phyloP scores from a whole-genome alignment of 202 grass and related monocot species.

The Panicum hallii region DNA sequence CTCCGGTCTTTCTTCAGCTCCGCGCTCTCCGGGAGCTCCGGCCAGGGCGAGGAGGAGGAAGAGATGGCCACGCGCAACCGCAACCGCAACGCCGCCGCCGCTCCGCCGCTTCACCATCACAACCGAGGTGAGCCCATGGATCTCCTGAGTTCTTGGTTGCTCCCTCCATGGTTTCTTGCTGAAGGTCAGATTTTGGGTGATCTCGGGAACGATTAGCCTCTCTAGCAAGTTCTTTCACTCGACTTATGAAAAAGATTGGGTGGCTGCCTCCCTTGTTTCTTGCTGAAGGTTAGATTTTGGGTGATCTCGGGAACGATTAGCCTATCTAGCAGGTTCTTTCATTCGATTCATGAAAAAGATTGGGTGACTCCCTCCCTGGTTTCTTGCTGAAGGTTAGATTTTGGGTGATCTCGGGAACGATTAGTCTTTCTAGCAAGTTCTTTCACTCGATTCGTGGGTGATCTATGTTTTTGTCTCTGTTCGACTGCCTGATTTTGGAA shows the following conservation, averaged over 20 bases:
- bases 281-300: too few species aligned
- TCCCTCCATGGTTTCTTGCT: too few species aligned
- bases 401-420: neutral
- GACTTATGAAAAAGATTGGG: too few species aligned
- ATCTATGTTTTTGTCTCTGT: neutral
- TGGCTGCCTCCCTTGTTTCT: too few species aligned
- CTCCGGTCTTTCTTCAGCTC: constrained; percentile 66
- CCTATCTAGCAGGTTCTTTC: too few species aligned
- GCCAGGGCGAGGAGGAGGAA: constrained; percentile 31
- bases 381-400: neutral
- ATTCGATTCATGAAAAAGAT: too few species aligned
- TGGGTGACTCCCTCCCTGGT: neutral
- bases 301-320: too few species aligned
- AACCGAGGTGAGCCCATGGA: constrained; percentile 50
- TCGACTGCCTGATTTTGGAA: neutral
- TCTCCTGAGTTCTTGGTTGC: constrained; percentile 2
- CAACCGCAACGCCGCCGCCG: constrained; percentile 31
- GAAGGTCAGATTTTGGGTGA: too few species aligned
- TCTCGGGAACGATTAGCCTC: too few species aligned
- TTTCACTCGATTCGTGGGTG: neutral
- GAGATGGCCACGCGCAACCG: constrained; percentile 59
- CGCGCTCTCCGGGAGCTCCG: constrained; percentile 53
- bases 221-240: too few species aligned
- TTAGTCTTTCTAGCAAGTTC: neutral
- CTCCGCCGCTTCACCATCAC: constrained; percentile 47